Conservation (phyloP, 2,329 filamentous ascomycete genomes). For the Fusarium siculi region DNA sequence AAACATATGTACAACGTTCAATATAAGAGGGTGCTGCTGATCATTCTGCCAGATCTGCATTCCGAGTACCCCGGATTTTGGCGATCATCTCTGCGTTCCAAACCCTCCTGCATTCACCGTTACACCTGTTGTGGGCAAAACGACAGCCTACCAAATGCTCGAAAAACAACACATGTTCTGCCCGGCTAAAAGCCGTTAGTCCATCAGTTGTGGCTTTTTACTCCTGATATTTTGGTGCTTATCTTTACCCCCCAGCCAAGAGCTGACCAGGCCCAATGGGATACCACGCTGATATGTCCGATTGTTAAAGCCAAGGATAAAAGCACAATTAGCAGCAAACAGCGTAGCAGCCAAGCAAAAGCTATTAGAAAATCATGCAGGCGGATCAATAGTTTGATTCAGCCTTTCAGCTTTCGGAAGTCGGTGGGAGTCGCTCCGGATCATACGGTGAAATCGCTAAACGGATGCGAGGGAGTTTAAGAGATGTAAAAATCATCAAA, state of each 20-base stretch:
- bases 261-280: neutral
- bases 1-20: fast-evolving
- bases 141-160: neutral
- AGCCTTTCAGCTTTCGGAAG: neutral
- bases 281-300: neutral
- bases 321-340: neutral
- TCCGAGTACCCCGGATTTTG: neutral
- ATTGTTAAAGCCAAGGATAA: neutral
- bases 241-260: neutral
- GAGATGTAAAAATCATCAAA: fast-evolving
- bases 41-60: neutral
- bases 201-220: neutral
- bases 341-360: neutral
- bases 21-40: neutral
- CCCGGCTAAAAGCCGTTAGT: neutral
- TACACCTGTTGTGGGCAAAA: neutral
- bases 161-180: neutral
- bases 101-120: neutral
- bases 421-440: neutral
- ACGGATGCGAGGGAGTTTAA: neutral
- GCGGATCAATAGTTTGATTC: neutral
- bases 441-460: neutral
- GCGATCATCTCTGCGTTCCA: neutral
- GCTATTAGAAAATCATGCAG: neutral
- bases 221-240: neutral